phyloP scores from a whole-genome alignment of 345 rosid species.

The Anastatica hierochuntica region DNA sequence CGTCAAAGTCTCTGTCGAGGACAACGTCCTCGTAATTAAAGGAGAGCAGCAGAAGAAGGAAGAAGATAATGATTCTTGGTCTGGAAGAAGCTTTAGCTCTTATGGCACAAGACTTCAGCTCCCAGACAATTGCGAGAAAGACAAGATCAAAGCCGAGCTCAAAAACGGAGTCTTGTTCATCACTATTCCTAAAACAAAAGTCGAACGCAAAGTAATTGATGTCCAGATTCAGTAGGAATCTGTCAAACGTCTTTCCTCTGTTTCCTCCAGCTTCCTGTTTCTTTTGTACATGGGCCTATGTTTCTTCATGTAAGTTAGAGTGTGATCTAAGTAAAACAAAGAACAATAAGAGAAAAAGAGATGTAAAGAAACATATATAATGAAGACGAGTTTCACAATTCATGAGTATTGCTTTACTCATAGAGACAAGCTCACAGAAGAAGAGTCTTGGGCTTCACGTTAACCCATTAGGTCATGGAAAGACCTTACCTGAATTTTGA shows the following conservation, averaged over 20 bases:
- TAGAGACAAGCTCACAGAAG: too few relatives aligned
- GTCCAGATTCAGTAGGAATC: conserved; percentile 29
- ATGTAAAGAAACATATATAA: too few relatives aligned
- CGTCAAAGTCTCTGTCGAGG: conserved; percentile 57
- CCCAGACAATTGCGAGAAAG: conserved; percentile 46
- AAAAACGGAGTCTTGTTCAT: conserved; percentile 64
- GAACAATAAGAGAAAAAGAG: background rate
- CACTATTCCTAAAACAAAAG: conserved; percentile 53
- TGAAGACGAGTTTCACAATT: too few relatives aligned
- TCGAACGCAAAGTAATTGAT: conserved; percentile 43
- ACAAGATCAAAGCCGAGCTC: conserved; percentile 58
- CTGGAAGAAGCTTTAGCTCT: conserved; percentile 30
- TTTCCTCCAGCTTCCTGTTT: background rate
- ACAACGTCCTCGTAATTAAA: conserved; percentile 46
- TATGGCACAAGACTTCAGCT: conserved; percentile 54
- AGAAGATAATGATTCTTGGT: conserved; percentile 41
- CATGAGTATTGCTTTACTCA: too few relatives aligned
- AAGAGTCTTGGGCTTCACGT: too few relatives aligned
- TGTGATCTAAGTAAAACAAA: background rate
- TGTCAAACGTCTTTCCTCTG: background rate
- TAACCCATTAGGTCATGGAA: too few relatives aligned
- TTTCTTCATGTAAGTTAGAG: background rate
- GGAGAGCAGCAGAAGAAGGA: conserved; percentile 62
- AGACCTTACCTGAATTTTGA: too few relatives aligned
- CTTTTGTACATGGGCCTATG: background rate